Base-by-base conservation (phyloP, 352 stramenopile genomes). In the Thraustotheca clavata region DNA sequence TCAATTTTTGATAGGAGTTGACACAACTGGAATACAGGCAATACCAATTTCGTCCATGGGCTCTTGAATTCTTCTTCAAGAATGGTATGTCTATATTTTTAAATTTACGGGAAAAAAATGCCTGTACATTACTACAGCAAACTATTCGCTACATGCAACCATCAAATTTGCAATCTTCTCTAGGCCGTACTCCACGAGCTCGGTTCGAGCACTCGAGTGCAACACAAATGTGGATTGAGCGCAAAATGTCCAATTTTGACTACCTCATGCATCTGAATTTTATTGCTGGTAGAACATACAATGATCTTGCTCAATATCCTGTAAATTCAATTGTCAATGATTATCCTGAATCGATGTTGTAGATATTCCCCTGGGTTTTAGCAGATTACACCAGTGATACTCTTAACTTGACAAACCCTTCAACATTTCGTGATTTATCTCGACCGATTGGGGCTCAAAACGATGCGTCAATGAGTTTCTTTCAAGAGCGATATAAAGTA, bases 281-380 rank as follows among this genome's bases (percentile, higher is more conserved):
- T 0, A 73, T 98, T 11, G 96, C 93, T 3, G 96, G 96, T 3
- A 73, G 96, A 41, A 98, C 82, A 57, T 98, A 97, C 69, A 98
- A 98, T 75, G 96, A 99, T 61, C 90, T 98, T n/a, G 98, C 90
- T 34, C 96, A 99, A 72, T 99, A 99, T 69, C 96, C 96, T 3
- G 91, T 65, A 50, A 20, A 43, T 39, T 24, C 14, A 20, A 60
- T 39, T 36, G 6, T 50, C 33, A n/a, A n/a, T n/a, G n/a, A n/a
- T n/a, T n/a, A n/a, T n/a, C n/a, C n/a, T n/a, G 20, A 43, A 29
- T 36, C 50, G 7, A 31, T 9, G 7, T 43, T 0, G 33, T 68
- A 68, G 60, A 52, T 96, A 12, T 91, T 96, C 68, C 88, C 88
- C 32, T 96, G 88, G 88, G 71, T 96, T 6, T 48, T 96, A 27